Evolutionary conservation across 768 basidiomycete genomes (phyloP), one percentile per base, ranked within the genome.

Genomic region (Rubroboletus pulcherrimus): DNA sequence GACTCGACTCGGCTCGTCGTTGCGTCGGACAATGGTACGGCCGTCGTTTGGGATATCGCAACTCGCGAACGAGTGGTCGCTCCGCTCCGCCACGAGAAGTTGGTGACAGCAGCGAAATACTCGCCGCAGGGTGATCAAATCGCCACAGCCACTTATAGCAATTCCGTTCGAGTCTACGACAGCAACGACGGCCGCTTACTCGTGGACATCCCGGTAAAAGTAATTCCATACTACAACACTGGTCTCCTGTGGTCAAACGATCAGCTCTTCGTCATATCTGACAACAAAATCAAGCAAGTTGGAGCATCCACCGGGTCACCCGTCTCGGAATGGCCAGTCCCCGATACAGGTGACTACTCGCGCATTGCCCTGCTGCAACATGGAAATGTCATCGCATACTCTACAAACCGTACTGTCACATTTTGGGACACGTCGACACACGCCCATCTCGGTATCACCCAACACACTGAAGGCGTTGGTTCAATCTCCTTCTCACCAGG

Each of bases 241-340:
- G 12, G 41, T 26, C 50, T 55, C 19, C 4, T 29, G n/a, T 59
- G 58, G 59, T 47, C n/a, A 7, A 14, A 33, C 21, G 19, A 50
- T n/a, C 51, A 54, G 4, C 38, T 60, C 10, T 42, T 61, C 17
- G 14, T 39, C 11, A 5, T 42, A 17, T 48, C 53, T 12, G 14
- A 42, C 29, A 7, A 8, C 5, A 40, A 15, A 29, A 24, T 60
- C 2, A 41, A 33, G 44, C 21, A 58, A 19, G 0, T 60, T 5
- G 30, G 54, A 2, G 14, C 30, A 2, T 37, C 38, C 34, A 53
- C 51, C 0, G 49, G 48, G 5, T 42, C 48, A n/a, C 0, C 8
- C 0, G 4, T 53, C 29, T 26, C 58, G 1, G 24, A 46, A 31
- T 47, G 45, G 45, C 34, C 31, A 14, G 44, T 14, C 10, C 12